Base-by-base conservation (phyloP, 2,329 filamentous ascomycete genomes). In the Biscogniauxia sp. region DNA sequence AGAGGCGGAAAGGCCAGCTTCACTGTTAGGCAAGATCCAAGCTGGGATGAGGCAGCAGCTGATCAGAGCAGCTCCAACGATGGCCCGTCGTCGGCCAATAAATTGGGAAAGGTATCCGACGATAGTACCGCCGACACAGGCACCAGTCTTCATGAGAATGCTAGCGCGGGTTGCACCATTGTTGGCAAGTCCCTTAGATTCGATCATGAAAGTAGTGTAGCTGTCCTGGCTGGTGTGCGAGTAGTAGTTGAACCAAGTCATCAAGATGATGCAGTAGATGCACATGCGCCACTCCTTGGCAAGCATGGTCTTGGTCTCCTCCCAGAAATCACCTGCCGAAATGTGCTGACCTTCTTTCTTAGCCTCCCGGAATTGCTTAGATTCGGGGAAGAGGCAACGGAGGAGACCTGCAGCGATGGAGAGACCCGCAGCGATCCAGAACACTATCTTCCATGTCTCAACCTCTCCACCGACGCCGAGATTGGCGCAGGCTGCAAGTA, bases 131-230 rank as follows among this genome's bases (percentile, higher is more conserved):
- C 89, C 90, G 1, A 92, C 84, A 67, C 88, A 90, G 51, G 90
- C 89, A 25, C 91, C 90, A 1, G 84, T 86, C 77, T 93, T 93
- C 87, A 92, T 92, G 61, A 93, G 75, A 66, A 93, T 93, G n/a
- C 85, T 89, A 17, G 89, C 89, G n/a, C 89, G 85, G 7, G 84
- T 89, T 4, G 90, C 88, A 0, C 80, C 81, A 1, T 78, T 71
- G 68, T 91, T 88, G 58, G 80, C 70, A 61, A 93, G 80, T 64
- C 87, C 85, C 75, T 93, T 93, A 68, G 91, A 83, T 4, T 82
- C 82, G 49, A 88, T 80, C 88, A 93, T 89, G 72, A 93, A 92
- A 2, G 90, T 93, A 0, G 90, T 92, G 78, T 93, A 93, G 54
- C 84, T 89, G 77, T 94, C 91, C 73, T 94, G 90, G 23, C 86